Conservation (phyloP, 176 grass and related monocot genomes). For the Rhipidocladum racemiflorum region DNA sequence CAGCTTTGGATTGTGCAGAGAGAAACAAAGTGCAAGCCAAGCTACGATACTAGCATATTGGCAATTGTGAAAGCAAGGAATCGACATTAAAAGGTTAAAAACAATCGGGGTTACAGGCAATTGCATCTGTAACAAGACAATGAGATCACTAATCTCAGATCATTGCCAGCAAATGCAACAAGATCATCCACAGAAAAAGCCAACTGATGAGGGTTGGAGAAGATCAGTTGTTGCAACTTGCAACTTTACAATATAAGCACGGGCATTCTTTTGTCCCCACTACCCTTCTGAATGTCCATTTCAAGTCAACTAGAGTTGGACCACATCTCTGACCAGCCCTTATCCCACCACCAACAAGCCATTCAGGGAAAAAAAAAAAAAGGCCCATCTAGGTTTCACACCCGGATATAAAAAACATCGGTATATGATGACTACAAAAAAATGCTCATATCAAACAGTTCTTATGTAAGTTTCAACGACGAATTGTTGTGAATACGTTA, state of each 20-base stretch:
- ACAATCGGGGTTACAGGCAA: neutral
- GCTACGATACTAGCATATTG: neutral
- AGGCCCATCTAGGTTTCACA: neutral
- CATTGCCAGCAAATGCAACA: neutral
- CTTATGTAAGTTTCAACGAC: neutral
- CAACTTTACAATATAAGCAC: neutral
- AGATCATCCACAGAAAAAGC: neutral
- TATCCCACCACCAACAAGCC: neutral
- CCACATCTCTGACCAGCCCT: neutral
- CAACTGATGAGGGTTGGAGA: neutral
- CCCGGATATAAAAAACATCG: neutral
- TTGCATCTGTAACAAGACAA: neutral
- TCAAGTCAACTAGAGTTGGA: neutral
- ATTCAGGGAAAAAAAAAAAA: neutral
- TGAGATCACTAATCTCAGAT: neutral
- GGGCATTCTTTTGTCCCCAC: neutral
- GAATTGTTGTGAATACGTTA: neutral
- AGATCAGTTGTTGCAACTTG: neutral
- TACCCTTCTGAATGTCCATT: neutral
- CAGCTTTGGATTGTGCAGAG: neutral
- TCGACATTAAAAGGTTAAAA: neutral
- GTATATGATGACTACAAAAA: neutral
- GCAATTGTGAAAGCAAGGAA: neutral
- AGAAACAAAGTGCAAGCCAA: neutral
- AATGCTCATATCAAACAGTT: neutral